phyloP scores from a whole-genome alignment of 2,329 filamentous ascomycete species.

The Aspergillus chevalieri region DNA sequence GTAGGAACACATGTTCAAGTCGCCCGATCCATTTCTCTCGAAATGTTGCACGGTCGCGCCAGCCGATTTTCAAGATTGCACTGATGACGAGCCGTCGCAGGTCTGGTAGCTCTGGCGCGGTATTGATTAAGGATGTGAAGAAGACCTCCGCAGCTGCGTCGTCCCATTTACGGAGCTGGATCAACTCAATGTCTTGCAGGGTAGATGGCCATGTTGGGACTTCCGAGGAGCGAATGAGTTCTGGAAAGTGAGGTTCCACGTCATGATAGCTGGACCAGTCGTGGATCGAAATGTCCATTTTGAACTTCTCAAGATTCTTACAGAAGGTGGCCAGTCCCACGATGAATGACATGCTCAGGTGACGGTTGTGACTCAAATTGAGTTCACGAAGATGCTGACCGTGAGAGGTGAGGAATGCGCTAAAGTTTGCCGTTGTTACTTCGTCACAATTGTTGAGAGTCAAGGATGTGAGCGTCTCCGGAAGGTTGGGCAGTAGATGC shows the following conservation, averaged over 20 bases:
- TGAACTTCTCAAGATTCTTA: slow-evolving; percentile 63
- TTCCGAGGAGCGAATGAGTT: slow-evolving; percentile 53
- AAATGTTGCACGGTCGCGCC: slow-evolving; percentile 75
- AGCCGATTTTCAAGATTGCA: slow-evolving; percentile 69
- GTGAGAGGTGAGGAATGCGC: slow-evolving; percentile 59
- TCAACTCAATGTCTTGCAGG: slow-evolving; percentile 66
- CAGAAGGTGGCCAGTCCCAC: slow-evolving; percentile 60
- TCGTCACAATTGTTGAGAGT: slow-evolving; percentile 75
- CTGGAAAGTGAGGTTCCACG: slow-evolving; percentile 67
- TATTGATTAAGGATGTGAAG: slow-evolving; percentile 70
- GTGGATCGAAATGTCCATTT: slow-evolving; percentile 74
- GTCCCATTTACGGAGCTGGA: slow-evolving; percentile 70
- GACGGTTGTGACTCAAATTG: slow-evolving; percentile 70
- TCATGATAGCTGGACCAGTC: slow-evolving; percentile 63
- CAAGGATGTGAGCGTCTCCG: slow-evolving; percentile 59
- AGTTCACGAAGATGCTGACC: slow-evolving; percentile 64
- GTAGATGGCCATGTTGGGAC: slow-evolving; percentile 71
- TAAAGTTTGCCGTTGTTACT: slow-evolving; percentile 61
- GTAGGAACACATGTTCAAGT: slow-evolving; percentile 50
- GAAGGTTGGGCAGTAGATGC: slow-evolving; percentile 62
- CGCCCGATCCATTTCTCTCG: slow-evolving; percentile 70
- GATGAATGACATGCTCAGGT: slow-evolving; percentile 69
- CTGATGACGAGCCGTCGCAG: slow-evolving; percentile 68
- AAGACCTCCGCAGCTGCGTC: slow-evolving; percentile 66
- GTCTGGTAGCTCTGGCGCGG: slow-evolving; percentile 58